Base-by-base conservation (phyloP, 2,329 filamentous ascomycete species). In the Fusarium subtropicale region DNA sequence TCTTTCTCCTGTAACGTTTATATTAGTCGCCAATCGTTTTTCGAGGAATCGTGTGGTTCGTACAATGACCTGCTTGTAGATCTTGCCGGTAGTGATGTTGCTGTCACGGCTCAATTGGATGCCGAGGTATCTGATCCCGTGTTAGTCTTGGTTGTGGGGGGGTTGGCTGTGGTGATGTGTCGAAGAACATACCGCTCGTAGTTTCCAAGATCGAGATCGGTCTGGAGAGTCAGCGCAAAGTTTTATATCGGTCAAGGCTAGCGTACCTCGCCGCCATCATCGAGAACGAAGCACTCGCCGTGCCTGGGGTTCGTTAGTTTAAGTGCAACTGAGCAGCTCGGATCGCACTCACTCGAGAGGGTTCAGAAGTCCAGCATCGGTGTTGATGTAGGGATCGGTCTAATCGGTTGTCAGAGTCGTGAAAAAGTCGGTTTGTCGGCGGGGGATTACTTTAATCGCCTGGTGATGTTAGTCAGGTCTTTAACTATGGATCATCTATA, bases 21-120 rank as follows among this genome's bases (percentile, higher is more conserved):
- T 38, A 48, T 62, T 26, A 64, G 24, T 44, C 13, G 18, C 47
- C 2, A 15, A 16, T 56, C 36, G 24, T 13, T 4, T 33, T 15
- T 28, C 7, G 22, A 4, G 11, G 11, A 7, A 33, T 60, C 24
- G 33, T 6, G 36, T 15, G n/a, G 46, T 39, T 56, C 86, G 85
- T 76, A 91, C 86, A 74, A 97, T 94, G 56, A 97, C 94, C 75
- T 92, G 89, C 76, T 93, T 87, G 82, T 97, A 98, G 73, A 98
- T 93, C 84, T 98, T 97, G 77, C 96, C 96, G 8, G 95, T 97
- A 5, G 96, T 99, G 81, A 99, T 97, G 81, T 98, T 98, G 84
- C 95, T 93, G 74, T 97, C 94, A 66, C 90, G 86, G 11, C 89
- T 93, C 65, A 98, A 86, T 57, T 90, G 92, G 70, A 95, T 90